Evolutionary conservation across 2,329 filamentous ascomycete species (phyloP), one percentile per base, ranked within the genome.

Genomic region (Diplodia intermedia): DNA sequence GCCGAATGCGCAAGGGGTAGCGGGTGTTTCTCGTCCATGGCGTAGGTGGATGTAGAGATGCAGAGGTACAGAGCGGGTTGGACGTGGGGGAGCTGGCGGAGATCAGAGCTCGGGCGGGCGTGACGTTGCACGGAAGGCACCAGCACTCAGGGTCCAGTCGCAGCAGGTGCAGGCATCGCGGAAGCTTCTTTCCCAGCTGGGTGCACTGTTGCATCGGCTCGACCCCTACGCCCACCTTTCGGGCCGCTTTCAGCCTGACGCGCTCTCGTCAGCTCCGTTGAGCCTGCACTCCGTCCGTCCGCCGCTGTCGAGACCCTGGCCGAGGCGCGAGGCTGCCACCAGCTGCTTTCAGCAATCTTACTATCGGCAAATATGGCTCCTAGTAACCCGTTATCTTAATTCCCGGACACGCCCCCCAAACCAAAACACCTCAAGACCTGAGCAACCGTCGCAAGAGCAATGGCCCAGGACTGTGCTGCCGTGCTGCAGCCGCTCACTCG

Each of bases 401-500:
- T 14, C 57, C 40, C 43, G n/a, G 40, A 62, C 26, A 54, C 50
- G 23, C 8, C n/a, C 23, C 26, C 33, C 33, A 8, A 26, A 26
- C 50, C 9, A 47, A 47, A n/a, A 11, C 33, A 38, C n/a, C n/a
- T n/a, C 47, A 33, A 36, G 18, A 40, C 9, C 31, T 4, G n/a
- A 15, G 6, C 36, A 47, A n/a, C 14, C 31, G 6, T 33, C 23
- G 7, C 29, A 31, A 9, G 36, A 61, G 40, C 60, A n/a, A 65
- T 65, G 60, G 62, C 62, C 62, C n/a, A 33, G 20, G 57, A 49
- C 11, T 50, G 36, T 38, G 60, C 60, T 20, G 43, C 47, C 26
- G 29, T 53, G 33, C 71, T 79, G 23, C 52, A 72, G 66, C 73
- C 76, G 33, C 72, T 80, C 49, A 78, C 76, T n/a, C 69, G 72